Evolutionary conservation across 2,329 filamentous ascomycete species (phyloP).

Genomic region (Hortaea sp.): DNA sequence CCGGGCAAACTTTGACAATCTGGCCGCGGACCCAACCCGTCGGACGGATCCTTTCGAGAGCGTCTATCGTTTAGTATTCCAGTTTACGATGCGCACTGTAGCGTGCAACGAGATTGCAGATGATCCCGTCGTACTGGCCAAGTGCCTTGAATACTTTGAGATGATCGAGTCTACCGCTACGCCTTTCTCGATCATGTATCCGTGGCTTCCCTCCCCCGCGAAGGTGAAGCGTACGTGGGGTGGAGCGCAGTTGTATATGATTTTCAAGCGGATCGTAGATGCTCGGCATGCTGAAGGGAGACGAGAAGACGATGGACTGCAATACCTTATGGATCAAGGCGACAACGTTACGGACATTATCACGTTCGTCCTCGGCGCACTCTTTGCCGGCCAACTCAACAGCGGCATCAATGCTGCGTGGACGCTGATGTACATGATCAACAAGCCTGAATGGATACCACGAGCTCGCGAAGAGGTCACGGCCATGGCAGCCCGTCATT

Average conservation of each 20-base stretch:
- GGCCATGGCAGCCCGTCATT: slow-evolving; percentile 34
- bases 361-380: slow-evolving; percentile 42
- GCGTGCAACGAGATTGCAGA: slow-evolving; percentile 46
- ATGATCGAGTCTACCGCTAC: slow-evolving; percentile 37
- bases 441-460: slow-evolving; percentile 37
- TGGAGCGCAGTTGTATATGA: slow-evolving; percentile 39
- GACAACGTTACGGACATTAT: slow-evolving; percentile 28
- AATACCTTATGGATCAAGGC: slow-evolving; percentile 44
- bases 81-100: slow-evolving; percentile 48
- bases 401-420: slow-evolving; percentile 46
- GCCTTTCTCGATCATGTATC: slow-evolving; percentile 41
- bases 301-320: slow-evolving; percentile 41
- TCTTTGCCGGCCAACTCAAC: slow-evolving; percentile 51
- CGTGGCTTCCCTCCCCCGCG: slow-evolving; percentile 39
- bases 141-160: slow-evolving; percentile 38
- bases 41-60: slow-evolving; percentile 45
- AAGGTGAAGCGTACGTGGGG: slow-evolving; percentile 36
- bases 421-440: slow-evolving; percentile 42
- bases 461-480: slow-evolving; percentile 40
- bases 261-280: slow-evolving; percentile 40
- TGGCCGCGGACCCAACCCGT: slow-evolving; percentile 25
- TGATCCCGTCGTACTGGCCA: slow-evolving; percentile 31
- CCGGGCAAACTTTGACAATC: slow-evolving; percentile 27
- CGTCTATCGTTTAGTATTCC: slow-evolving; percentile 44
- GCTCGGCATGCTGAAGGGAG: slow-evolving; percentile 33